These are phyloP conservation scores for Eutrema heterophyllum DNA, from an alignment of 345 rosid genomes.

Conservation along the genomic window DNA sequence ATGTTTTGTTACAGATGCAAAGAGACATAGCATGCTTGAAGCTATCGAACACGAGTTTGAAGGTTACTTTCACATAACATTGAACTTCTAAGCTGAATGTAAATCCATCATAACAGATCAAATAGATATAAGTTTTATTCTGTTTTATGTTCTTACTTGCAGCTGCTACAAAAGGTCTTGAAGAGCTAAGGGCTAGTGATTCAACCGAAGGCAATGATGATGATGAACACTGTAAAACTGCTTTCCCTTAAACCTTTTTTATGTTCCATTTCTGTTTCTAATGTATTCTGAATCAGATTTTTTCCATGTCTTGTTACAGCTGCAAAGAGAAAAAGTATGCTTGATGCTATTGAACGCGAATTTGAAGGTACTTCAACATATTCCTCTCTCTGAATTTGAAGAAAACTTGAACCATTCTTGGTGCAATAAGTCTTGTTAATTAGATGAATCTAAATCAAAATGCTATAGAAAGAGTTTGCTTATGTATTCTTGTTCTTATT, in stretches of 20 bases:
- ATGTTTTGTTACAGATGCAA: conserved; percentile 22
- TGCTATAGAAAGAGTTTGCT: background rate
- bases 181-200: conserved; percentile 11
- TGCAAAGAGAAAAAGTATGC: conserved; percentile 27
- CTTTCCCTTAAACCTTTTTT: background rate
- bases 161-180: conserved; percentile 30
- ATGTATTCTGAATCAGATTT: background rate
- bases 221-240: conserved; percentile 17
- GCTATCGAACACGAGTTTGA: conserved; percentile 32
- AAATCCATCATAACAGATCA: background rate
- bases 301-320: conserved; percentile 13
- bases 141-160: background rate
- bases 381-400: background rate
- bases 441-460: background rate
- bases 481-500: background rate
- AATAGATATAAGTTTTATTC: background rate
- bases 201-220: conserved; percentile 16
- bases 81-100: conserved; percentile 5
- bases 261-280: background rate
- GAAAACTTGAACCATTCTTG: conserved; percentile 6
- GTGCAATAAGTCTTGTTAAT: background rate
- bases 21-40: conserved; percentile 29
- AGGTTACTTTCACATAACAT: conserved; percentile 22
- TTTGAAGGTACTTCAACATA: conserved; percentile 28
- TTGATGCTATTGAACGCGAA: conserved; percentile 32